These are phyloP conservation scores for Candida koratica DNA, from an alignment of 805 yeast genomes.

Conservation along the genomic window DNA sequence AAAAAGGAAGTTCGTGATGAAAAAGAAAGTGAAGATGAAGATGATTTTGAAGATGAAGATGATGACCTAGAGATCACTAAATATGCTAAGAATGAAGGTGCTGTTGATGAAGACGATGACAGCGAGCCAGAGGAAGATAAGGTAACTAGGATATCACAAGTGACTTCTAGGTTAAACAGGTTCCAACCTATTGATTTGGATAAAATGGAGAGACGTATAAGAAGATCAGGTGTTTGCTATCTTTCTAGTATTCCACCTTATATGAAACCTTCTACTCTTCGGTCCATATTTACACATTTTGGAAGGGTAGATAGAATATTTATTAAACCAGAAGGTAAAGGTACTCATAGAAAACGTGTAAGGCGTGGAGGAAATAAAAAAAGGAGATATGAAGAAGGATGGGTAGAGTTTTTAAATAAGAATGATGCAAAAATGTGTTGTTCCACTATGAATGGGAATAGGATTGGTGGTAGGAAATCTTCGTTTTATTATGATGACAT, in stretches of 20 bases:
- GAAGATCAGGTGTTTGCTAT: constrained; percentile 88
- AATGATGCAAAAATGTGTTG: constrained; percentile 88
- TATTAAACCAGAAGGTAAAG: constrained; percentile 78
- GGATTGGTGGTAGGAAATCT: constrained; percentile 87
- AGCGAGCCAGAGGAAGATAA: constrained; percentile 9
- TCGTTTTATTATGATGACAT: constrained; percentile 92
- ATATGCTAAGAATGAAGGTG: too few relatives aligned
- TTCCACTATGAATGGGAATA: constrained; percentile 79
- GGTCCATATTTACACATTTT: constrained; percentile 75
- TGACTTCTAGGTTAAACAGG: constrained; percentile 44
- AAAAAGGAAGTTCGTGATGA: too few relatives aligned
- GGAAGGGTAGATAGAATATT: constrained; percentile 87
- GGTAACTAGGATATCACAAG: constrained; percentile 13
- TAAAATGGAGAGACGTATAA: constrained; percentile 51
- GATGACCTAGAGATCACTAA: constrained; percentile 16
- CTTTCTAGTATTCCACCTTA: constrained; percentile 90
- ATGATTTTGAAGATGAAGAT: constrained; percentile 15
- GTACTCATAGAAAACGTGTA: constrained; percentile 60
- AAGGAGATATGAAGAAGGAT: constrained; percentile 84
- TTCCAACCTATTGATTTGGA: constrained; percentile 54
- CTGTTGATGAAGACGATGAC: constrained; percentile 8
- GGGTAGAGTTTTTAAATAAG: constrained; percentile 89
- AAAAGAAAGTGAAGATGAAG: not conserved
- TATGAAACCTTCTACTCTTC: constrained; percentile 90
- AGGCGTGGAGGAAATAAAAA: constrained; percentile 92